A percentile compares a stretch with the other conserved stretches of the same genome.
Conservation (phyloP, 768 basidiomycete genomes). For the Rhodotorula kratochvilovae region DNA sequence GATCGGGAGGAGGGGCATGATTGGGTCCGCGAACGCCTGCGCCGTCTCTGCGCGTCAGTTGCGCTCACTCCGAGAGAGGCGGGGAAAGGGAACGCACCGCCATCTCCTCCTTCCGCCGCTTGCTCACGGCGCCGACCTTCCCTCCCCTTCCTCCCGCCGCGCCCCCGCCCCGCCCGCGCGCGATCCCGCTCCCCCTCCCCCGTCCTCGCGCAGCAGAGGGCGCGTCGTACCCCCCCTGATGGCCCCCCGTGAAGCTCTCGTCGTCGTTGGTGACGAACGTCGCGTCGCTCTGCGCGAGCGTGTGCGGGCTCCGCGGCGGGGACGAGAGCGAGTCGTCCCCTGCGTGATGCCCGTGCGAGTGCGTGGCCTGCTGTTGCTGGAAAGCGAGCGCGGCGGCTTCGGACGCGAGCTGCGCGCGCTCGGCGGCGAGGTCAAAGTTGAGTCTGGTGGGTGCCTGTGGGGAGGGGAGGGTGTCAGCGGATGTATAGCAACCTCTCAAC, state of each 20-base stretch:
- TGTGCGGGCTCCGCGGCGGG: background rate
- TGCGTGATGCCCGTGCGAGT: background rate
- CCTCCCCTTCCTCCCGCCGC: background rate
- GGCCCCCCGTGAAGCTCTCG: background rate
- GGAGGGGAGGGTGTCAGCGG: background rate
- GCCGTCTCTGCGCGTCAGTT: too few relatives aligned
- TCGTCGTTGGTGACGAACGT: conserved; percentile 27
- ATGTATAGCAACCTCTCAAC: too few relatives aligned
- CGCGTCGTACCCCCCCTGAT: background rate
- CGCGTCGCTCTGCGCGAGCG: background rate
- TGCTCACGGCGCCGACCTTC: background rate
- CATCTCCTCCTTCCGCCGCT: conserved; percentile 28
- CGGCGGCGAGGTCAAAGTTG: conserved; percentile 26
- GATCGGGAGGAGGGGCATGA: conserved; percentile 34
- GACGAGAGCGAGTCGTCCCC: background rate
- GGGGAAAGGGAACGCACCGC: conserved; percentile 5
- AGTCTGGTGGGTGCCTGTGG: conserved; percentile 30
- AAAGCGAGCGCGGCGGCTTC: too few relatives aligned
- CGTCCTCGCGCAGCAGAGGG: background rate
- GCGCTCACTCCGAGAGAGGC: background rate
- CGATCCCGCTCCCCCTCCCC: background rate
- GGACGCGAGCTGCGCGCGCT: background rate
- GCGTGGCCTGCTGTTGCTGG: background rate
- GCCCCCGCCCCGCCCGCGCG: background rate
- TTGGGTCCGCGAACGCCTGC: conserved; percentile 34